Evolutionary conservation across 169 alveolate species (phyloP).

Genomic region (Miamiensis avidus): DNA sequence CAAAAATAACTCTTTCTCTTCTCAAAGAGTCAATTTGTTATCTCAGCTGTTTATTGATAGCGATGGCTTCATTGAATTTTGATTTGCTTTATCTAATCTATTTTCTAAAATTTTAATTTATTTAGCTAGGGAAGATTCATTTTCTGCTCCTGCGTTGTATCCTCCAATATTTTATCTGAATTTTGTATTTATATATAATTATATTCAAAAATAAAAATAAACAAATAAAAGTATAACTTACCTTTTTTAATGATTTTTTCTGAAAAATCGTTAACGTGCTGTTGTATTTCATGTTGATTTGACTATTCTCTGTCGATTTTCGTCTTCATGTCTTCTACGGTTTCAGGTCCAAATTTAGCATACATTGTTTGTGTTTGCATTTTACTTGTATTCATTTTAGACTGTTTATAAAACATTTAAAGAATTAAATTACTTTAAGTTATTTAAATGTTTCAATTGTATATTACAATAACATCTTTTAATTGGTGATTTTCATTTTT

Average conservation of each 20-base stretch:
- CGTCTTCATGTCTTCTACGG: slow-evolving; percentile 51
- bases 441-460: neutral
- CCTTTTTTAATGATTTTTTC: slow-evolving; percentile 63
- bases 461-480: slow-evolving; percentile 39
- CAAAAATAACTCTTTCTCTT: slow-evolving; percentile 89
- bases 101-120: slow-evolving; percentile 88
- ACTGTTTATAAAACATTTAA: neutral
- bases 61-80: slow-evolving; percentile 86
- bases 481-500: slow-evolving; percentile 57
- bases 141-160: slow-evolving; percentile 72
- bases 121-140: slow-evolving; percentile 77
- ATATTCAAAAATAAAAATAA: too few relatives aligned
- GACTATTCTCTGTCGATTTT: slow-evolving; percentile 53
- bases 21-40: slow-evolving; percentile 85
- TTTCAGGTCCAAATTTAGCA: slow-evolving; percentile 26
- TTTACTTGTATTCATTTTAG: slow-evolving; percentile 45
- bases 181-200: slow-evolving; percentile 1
- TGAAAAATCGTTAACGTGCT: slow-evolving; percentile 54
- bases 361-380: slow-evolving; percentile 33
- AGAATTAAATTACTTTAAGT: too few relatives aligned
- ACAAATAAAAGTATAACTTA: slow-evolving; percentile 9
- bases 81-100: slow-evolving; percentile 88
- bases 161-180: slow-evolving; percentile 71
- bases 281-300: slow-evolving; percentile 51
- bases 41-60: slow-evolving; percentile 83